Base-by-base conservation (phyloP, 768 basidiomycete genomes). In the Pulveroboletus sp. region DNA sequence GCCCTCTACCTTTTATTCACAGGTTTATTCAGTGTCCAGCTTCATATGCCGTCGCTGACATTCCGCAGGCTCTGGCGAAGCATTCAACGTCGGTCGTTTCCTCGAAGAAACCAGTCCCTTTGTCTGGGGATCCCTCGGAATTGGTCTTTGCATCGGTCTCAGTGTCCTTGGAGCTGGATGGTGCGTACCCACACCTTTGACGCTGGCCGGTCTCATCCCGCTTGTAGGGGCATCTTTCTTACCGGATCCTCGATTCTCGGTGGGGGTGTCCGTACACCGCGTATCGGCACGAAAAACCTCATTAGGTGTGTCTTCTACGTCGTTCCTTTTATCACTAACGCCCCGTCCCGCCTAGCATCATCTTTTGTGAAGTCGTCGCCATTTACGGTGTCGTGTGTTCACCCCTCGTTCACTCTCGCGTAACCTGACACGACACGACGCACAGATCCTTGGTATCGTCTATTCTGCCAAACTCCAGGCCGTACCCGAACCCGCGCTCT, bases 341-440 rank as follows among this genome's bases (percentile, higher is more conserved):
- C 44, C 36, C 21, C 38, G 27, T 32, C 16, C 35, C 20, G 16
- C 14, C 10, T 7, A 97, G 95, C 58, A 94, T 98, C 74, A 97
- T 99, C 63, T 98, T 98, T 77, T 98, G 95, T 69, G 97, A 98
- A 74, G 97, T 97, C 63, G 94, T 99, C 25, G 97, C 95, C 50
- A 98, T 99, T 63, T 98, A 98, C 72, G 97, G 90, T 49, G 90
- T 92, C 44, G 91, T 94, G 69, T 51, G 87, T 77, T 10, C 11
- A 12, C 1, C 36, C 11, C n/a, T n/a, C n/a, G n/a, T n/a, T n/a
- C n/a, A n/a, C n/a, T n/a, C n/a, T n/a, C n/a, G n/a, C n/a, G n/a
- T n/a, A n/a, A n/a, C n/a, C n/a, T n/a, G n/a, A n/a, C 16, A 1
- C 21, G n/a, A 13, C 29, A 13, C 7, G 0, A 5, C 11, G 16